Conservation (phyloP, 1,284 basidiomycete species). For the Marasmius oreades region DNA sequence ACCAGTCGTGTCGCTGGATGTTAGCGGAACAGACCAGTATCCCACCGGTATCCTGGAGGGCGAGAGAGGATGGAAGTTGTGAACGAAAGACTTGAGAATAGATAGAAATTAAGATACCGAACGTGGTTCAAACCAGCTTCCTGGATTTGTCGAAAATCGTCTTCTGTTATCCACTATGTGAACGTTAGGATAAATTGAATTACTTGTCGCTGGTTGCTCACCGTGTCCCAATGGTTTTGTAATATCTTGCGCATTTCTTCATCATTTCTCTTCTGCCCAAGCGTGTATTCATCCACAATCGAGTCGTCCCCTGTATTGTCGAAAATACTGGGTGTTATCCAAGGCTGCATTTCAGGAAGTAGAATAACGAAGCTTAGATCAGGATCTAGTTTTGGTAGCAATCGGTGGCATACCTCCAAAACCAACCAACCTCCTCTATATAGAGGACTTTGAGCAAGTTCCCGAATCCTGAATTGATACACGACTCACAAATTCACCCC, state of each 20-base stretch:
- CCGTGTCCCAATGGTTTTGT: constrained; percentile 62
- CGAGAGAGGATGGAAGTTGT: constrained; percentile 3
- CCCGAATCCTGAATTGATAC: constrained; percentile 5
- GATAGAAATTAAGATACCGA: constrained; percentile 39
- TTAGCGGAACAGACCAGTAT: constrained; percentile 72
- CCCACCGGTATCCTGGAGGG: constrained; percentile 61
- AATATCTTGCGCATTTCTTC: constrained; percentile 45
- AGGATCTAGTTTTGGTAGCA: neutral
- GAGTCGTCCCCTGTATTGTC: constrained; percentile 55
- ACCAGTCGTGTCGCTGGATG: constrained; percentile 45
- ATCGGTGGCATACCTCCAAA: constrained; percentile 41
- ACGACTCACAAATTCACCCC: constrained; percentile 60
- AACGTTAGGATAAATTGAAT: neutral
- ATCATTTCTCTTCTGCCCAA: constrained; percentile 52
- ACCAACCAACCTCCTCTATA: constrained; percentile 64
- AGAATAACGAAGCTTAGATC: neutral
- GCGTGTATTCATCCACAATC: constrained; percentile 69
- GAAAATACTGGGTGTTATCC: constrained; percentile 75
- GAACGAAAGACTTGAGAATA: constrained; percentile 8
- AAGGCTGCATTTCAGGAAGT: too few species aligned
- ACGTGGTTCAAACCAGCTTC: constrained; percentile 79
- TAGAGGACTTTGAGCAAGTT: constrained; percentile 1
- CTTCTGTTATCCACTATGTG: constrained; percentile 62
- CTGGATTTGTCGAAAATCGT: constrained; percentile 61
- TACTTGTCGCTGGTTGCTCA: constrained; percentile 19